These are phyloP conservation scores for Clohesyomyces aquaticus DNA, from an alignment of 495 filamentous ascomycete species.

Conservation along the genomic window DNA sequence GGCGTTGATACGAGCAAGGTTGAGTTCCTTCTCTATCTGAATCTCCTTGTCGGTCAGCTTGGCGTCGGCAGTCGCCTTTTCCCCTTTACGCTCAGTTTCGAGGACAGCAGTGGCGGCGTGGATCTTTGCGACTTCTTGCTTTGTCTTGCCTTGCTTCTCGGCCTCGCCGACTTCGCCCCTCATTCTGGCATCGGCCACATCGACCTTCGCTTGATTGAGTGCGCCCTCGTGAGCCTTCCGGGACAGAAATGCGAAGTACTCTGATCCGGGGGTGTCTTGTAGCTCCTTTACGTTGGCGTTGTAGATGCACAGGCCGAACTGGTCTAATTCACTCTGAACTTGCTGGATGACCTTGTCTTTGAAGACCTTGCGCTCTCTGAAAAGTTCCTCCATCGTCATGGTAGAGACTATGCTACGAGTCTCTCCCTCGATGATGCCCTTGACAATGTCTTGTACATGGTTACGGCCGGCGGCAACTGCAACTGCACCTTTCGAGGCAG, in stretches of 20 bases:
- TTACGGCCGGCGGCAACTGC: slow-evolving; percentile 48
- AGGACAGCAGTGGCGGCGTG: slow-evolving; percentile 78
- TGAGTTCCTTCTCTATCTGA: slow-evolving; percentile 68
- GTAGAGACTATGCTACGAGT: slow-evolving; percentile 74
- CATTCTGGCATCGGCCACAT: slow-evolving; percentile 79
- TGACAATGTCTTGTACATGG: slow-evolving; percentile 82
- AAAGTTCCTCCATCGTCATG: slow-evolving; percentile 89
- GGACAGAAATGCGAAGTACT: slow-evolving; percentile 77
- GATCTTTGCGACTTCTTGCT: slow-evolving; percentile 81
- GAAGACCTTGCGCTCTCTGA: slow-evolving; percentile 77
- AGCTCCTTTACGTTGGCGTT: slow-evolving; percentile 84
- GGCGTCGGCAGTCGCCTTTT: slow-evolving; percentile 77
- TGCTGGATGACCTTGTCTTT: slow-evolving; percentile 76
- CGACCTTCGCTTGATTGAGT: slow-evolving; percentile 75
- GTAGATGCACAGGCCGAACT: slow-evolving; percentile 74
- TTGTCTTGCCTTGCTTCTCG: slow-evolving; percentile 73
- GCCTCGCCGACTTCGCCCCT: slow-evolving; percentile 79
- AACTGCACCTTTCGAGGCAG: slow-evolving; percentile 45
- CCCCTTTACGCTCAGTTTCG: slow-evolving; percentile 79
- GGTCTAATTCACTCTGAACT: slow-evolving; percentile 73
- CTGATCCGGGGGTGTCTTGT: slow-evolving; percentile 72
- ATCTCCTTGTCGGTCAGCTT: slow-evolving; percentile 70
- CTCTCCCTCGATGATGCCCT: slow-evolving; percentile 87
- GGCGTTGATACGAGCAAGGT: slow-evolving; percentile 71
- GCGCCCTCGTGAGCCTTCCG: slow-evolving; percentile 84